Evolutionary conservation across 192 early-diverging fungal genomes (phyloP), one percentile per base, ranked within the genome.

Genomic region (Coemansia sp.): DNA sequence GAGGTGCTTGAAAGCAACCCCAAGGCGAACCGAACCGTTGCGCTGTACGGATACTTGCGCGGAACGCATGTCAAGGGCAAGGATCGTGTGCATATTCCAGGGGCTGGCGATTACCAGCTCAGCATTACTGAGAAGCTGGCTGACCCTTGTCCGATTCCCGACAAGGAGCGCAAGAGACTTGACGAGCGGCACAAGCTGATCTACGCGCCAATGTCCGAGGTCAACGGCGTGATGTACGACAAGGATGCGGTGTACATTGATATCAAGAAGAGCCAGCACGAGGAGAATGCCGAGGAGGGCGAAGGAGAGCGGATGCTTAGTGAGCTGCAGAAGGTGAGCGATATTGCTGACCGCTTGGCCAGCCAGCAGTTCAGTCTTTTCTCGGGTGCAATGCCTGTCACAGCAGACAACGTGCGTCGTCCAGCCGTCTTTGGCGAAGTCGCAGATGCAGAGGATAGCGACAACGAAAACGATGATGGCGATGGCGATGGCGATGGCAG

Each of bases 221-320:
- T 99, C 32, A 95, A 94, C 68, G 98, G 98, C 54, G 92, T 99
- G 62, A 90, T 98, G 88, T 98, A 98, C 83, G 98, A 99, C 79
- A 97, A 95, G 81, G 98, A 99, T 84, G 98, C 96, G 7, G 94
- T 99, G 20, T 99, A 99, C 71, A 97, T 99, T 71, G 94, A 97
- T 62, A 91, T 99, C 19, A 93, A 93, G 37, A 96, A 75, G 66
- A 67, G 56, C 12, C 72, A 84, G 25, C 76, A 86, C 20, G 76
- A 86, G 61, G 85, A 85, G 40, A 81, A 86, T 41, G 86, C 84
- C 57, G 81, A 74, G 75, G 88, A 68, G 40, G 88, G 84, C 41
- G 79, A 87, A 68, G 97, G 97, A 19, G 95, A 99, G 70, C 86
- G 88, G 64, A 92, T 99, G 89, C 95, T 99, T 20, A 89, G 91